Evolutionary conservation across 768 basidiomycete genomes (phyloP).

Genomic region (Sporobolomyces pararoseus): DNA sequence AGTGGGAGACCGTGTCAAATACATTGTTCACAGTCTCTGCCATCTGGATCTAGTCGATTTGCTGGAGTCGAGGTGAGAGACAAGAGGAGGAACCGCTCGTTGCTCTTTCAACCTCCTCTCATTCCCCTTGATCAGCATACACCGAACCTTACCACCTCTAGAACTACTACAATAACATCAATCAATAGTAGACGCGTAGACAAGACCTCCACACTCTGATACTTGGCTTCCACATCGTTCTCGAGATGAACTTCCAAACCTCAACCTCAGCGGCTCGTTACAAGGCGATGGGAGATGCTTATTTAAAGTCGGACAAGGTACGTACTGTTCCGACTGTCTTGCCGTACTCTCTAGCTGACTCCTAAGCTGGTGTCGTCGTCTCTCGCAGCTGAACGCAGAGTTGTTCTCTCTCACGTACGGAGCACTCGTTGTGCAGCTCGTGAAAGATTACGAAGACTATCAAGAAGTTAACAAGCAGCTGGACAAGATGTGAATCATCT

Average conservation of each 20-base stretch:
- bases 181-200: no score
- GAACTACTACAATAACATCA: neutral
- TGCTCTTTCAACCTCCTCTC: neutral
- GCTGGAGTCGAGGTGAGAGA: neutral
- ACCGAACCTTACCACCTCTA: neutral
- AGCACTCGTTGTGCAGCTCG: slow-evolving; percentile 93
- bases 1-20: slow-evolving; percentile 6
- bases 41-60: neutral
- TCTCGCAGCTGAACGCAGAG: slow-evolving; percentile 74
- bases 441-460: slow-evolving; percentile 99
- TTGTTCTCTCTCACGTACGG: slow-evolving; percentile 96
- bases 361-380: neutral
- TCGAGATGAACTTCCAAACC: slow-evolving; percentile 21
- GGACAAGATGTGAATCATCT: slow-evolving; percentile 63
- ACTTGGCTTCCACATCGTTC: neutral
- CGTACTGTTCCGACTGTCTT: no score
- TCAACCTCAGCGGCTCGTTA: slow-evolving; percentile 4
- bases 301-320: slow-evolving; percentile 98
- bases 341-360: neutral
- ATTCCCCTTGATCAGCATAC: neutral
- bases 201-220: no score
- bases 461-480: slow-evolving; percentile 79
- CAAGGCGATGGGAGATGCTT: slow-evolving; percentile 85
- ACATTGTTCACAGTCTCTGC: slow-evolving; percentile 1
- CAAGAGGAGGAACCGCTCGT: neutral